phyloP scores from a whole-genome alignment of 805 yeast genomes.

The Hanseniaspora taiwanica region DNA sequence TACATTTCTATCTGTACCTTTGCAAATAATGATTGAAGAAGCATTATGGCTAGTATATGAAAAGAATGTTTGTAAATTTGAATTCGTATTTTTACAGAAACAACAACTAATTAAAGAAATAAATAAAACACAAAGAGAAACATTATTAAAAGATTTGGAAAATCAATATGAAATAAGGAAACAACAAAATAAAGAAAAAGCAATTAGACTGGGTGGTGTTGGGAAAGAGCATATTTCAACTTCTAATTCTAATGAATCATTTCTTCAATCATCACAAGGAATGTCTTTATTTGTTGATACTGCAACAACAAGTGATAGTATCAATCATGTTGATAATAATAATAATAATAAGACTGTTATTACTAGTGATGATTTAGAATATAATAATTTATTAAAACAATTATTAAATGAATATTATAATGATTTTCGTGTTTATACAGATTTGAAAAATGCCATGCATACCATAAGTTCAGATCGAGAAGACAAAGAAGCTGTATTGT shows the following conservation, averaged over 20 bases:
- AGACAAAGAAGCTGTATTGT: conserved; percentile 16
- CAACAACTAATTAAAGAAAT: background rate
- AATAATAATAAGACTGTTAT: too few species aligned
- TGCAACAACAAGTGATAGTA: background rate
- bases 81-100: conserved; percentile 7
- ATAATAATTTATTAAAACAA: background rate
- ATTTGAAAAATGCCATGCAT: background rate
- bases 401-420: background rate
- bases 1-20: conserved; percentile 71
- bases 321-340: background rate
- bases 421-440: background rate
- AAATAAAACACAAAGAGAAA: background rate
- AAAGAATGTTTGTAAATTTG: conserved; percentile 11
- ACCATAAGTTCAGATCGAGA: background rate
- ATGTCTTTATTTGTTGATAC: background rate
- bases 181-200: background rate
- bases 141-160: conserved; percentile 7
- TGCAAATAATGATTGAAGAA: conserved; percentile 63
- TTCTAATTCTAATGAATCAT: too few species aligned
- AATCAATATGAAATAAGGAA: background rate
- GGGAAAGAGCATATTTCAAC: background rate
- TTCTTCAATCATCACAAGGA: background rate
- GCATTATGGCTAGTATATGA: conserved; percentile 44
- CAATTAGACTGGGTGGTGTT: background rate
- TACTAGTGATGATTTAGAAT: background rate